Evolutionary conservation across 768 basidiomycete genomes (phyloP).

Genomic region (Trametes cubensis): DNA sequence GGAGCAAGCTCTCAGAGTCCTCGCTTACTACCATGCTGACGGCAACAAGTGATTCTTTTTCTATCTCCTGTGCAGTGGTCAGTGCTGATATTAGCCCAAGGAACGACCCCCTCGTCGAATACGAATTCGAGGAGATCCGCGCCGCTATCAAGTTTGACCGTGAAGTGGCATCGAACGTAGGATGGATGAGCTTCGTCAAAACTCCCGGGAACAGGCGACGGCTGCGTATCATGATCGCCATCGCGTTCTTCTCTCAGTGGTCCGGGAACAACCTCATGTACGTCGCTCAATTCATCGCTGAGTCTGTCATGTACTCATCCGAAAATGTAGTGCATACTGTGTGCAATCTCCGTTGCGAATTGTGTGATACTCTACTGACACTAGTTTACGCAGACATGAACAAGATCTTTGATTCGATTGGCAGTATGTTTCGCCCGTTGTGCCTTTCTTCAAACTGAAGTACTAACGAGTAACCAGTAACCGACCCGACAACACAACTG

Average conservation of each 20-base stretch:
- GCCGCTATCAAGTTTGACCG: conserved; percentile 42
- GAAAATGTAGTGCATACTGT: conserved; percentile 34
- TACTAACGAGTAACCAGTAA: conserved; percentile 36
- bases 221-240: conserved; percentile 57
- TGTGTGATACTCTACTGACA: not conserved
- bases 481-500: conserved; percentile 47
- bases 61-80: not conserved
- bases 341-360: conserved; percentile 1
- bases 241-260: conserved; percentile 62
- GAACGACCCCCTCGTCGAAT: conserved; percentile 57
- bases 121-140: conserved; percentile 68
- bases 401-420: conserved; percentile 55
- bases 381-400: conserved; percentile 42
- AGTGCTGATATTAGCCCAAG: conserved; percentile 6
- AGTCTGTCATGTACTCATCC: not conserved
- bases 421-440: conserved; percentile 37
- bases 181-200: conserved; percentile 53
- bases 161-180: conserved; percentile 41
- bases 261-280: conserved; percentile 28
- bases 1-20: conserved; percentile 37
- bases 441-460: not conserved
- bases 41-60: conserved; percentile 34
- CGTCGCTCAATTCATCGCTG: not conserved
- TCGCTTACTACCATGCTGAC: conserved; percentile 46
- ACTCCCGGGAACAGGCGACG: conserved; percentile 56